Evolutionary conservation across 257 asterid species (phyloP).

Genomic region (Nicotiana tabacum): DNA sequence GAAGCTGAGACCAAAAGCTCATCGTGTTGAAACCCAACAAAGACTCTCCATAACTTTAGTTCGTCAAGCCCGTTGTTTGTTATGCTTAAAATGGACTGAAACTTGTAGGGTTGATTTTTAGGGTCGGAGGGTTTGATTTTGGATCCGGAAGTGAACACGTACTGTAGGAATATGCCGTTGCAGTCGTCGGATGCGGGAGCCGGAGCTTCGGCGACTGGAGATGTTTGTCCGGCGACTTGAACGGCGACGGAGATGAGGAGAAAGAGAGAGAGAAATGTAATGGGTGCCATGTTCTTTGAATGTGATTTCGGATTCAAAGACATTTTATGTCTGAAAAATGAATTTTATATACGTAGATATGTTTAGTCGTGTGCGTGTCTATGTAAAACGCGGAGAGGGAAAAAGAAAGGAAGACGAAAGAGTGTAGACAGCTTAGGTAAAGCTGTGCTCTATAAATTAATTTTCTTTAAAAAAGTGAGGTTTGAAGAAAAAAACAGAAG

Average conservation of each 20-base stretch:
- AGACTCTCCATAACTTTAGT: slow-evolving; percentile 75
- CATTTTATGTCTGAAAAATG: background rate
- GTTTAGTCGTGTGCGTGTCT: slow-evolving; percentile 8
- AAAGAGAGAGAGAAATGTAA: slow-evolving; percentile 11
- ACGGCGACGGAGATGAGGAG: slow-evolving; percentile 10
- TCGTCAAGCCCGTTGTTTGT: slow-evolving; percentile 71
- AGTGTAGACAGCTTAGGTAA: slow-evolving; percentile 39
- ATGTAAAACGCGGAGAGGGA: background rate
- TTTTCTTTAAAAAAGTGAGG: too few relatives aligned
- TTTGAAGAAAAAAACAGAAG: background rate
- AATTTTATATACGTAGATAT: background rate
- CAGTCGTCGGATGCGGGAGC: slow-evolving; percentile 50
- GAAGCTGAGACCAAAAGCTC: slow-evolving; percentile 82
- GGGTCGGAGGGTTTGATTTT: slow-evolving; percentile 46
- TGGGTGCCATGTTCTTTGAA: slow-evolving; percentile 31
- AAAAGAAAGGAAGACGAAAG: slow-evolving; percentile 43
- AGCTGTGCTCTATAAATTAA: slow-evolving; percentile 34
- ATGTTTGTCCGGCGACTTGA: slow-evolving; percentile 4
- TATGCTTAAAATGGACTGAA: slow-evolving; percentile 49
- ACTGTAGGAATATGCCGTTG: slow-evolving; percentile 57
- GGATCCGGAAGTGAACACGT: slow-evolving; percentile 39
- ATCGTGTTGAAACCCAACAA: slow-evolving; percentile 69
- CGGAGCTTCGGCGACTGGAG: slow-evolving; percentile 34
- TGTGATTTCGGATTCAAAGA: slow-evolving; percentile 21
- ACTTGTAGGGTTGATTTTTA: slow-evolving; percentile 57